Percentiles rank a stretch among this genome's conserved stretches.
Conservation (phyloP, 2,329 filamentous ascomycete genomes). For the Fusarium oligoseptatum region DNA sequence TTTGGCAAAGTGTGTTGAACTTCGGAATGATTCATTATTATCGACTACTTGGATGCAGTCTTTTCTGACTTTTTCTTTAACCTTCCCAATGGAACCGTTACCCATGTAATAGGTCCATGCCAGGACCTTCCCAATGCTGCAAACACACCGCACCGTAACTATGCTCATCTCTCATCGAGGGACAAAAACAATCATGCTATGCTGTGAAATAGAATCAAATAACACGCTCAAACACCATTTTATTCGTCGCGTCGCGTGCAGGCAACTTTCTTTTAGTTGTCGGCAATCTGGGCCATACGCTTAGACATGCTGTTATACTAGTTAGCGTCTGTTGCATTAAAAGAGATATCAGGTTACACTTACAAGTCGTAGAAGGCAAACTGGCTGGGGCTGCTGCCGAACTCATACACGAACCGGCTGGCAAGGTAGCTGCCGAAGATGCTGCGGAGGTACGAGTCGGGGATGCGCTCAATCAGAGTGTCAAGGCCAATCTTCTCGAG, state of each 20-base stretch:
- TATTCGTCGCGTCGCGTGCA: slow-evolving; percentile 18
- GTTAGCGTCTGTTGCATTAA: slow-evolving; percentile 49
- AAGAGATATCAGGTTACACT: slow-evolving; percentile 57
- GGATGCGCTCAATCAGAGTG: slow-evolving; percentile 87
- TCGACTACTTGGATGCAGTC: slow-evolving; percentile 43
- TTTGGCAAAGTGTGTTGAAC: slow-evolving; percentile 16
- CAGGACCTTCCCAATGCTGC: slow-evolving; percentile 43
- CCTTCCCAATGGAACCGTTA: slow-evolving; percentile 37
- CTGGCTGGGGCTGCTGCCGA: slow-evolving; percentile 91
- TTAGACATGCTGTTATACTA: slow-evolving; percentile 70
- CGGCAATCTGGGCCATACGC: slow-evolving; percentile 65
- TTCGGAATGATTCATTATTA: slow-evolving; percentile 39
- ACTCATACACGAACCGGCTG: slow-evolving; percentile 95
- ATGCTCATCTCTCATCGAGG: slow-evolving; percentile 44
- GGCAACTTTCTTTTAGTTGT: slow-evolving; percentile 28
- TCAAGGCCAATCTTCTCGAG: slow-evolving; percentile 92
- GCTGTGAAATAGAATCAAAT: slow-evolving; percentile 39
- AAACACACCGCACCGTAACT: slow-evolving; percentile 45
- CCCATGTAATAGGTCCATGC: slow-evolving; percentile 40
- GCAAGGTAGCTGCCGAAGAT: slow-evolving; percentile 98
- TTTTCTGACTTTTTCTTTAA: slow-evolving; percentile 49
- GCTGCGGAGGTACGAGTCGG: slow-evolving; percentile 89
- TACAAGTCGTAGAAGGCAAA: slow-evolving; percentile 99
- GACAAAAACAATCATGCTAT: slow-evolving; percentile 44
- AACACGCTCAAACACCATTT: slow-evolving; percentile 37